Evolutionary conservation across 2,329 filamentous ascomycete genomes (phyloP).

Genomic region (Daldinia sp.): DNA sequence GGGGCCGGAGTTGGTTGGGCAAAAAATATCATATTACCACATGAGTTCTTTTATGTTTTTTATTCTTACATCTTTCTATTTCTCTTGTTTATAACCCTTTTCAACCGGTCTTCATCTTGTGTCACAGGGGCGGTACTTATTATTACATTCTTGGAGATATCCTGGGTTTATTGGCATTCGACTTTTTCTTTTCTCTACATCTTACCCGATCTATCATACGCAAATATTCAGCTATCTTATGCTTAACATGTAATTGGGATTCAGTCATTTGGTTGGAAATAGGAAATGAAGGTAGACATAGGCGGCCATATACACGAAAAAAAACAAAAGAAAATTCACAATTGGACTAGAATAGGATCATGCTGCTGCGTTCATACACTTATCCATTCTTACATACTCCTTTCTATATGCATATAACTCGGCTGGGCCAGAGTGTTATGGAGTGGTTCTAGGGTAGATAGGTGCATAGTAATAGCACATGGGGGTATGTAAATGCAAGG

Average conservation of each 20-base stretch:
- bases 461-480: slow-evolving; percentile 10
- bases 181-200: slow-evolving; percentile 3
- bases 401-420: neutral
- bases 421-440: neutral
- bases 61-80: slow-evolving; percentile 4
- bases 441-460: neutral
- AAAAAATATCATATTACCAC: slow-evolving; percentile 29
- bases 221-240: slow-evolving; percentile 18
- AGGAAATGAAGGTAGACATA: slow-evolving; percentile 23
- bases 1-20: slow-evolving; percentile 38
- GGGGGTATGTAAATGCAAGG: slow-evolving; percentile 2
- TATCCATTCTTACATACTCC: slow-evolving; percentile 6
- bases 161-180: slow-evolving; percentile 28
- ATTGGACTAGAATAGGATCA: slow-evolving; percentile 30
- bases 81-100: slow-evolving; percentile 42
- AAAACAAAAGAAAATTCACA: slow-evolving; percentile 27
- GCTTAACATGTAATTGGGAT: slow-evolving; percentile 33
- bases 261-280: slow-evolving; percentile 11
- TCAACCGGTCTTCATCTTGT: slow-evolving; percentile 5
- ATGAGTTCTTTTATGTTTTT: slow-evolving; percentile 18
- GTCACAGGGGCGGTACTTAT: slow-evolving; percentile 7
- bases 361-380: slow-evolving; percentile 9
- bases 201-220: slow-evolving; percentile 20
- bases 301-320: slow-evolving; percentile 33
- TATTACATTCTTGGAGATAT: slow-evolving; percentile 40